These are phyloP conservation scores for Anacardium occidentale DNA, from an alignment of 345 rosid genomes.

Conservation along the genomic window DNA sequence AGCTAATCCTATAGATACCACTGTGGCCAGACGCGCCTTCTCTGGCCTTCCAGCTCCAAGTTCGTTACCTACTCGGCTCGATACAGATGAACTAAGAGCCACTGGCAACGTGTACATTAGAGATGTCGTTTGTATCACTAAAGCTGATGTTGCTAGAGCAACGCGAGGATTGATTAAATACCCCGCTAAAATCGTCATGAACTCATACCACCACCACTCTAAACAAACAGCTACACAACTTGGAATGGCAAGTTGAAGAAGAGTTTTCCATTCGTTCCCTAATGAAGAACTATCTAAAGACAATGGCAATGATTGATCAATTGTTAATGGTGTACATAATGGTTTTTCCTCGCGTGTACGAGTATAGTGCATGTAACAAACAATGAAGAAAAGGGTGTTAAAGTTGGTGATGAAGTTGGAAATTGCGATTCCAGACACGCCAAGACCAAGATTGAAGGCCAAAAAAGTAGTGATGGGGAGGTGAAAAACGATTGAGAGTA, in stretches of 20 bases:
- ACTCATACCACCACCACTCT: slow-evolving; percentile 99
- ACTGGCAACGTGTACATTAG: slow-evolving; percentile 79
- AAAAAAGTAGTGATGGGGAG: slow-evolving; percentile 53
- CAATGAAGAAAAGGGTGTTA: slow-evolving; percentile 53
- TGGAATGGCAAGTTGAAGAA: slow-evolving; percentile 64
- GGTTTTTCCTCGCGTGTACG: slow-evolving; percentile 6
- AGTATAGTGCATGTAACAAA: slow-evolving; percentile 46
- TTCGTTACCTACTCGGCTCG: slow-evolving; percentile 84
- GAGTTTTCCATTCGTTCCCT: slow-evolving; percentile 52
- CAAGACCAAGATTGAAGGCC: slow-evolving; percentile 54
- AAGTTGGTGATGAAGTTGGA: slow-evolving; percentile 64
- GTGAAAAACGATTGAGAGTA: slow-evolving; percentile 56
- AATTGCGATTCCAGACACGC: slow-evolving; percentile 74
- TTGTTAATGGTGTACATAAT: slow-evolving; percentile 4
- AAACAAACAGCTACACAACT: slow-evolving; percentile 85
- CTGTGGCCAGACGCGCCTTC: slow-evolving; percentile 59
- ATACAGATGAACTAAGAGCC: slow-evolving; percentile 68
- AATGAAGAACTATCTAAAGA: not conserved
- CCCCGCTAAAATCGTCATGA: slow-evolving; percentile 88
- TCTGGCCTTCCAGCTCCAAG: slow-evolving; percentile 72
- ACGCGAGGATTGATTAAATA: slow-evolving; percentile 55
- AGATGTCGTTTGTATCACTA: slow-evolving; percentile 84
- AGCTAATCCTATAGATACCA: slow-evolving; percentile 54
- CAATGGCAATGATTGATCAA: not conserved
- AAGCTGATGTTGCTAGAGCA: slow-evolving; percentile 65